A percentile compares a stretch with the other conserved stretches of the same genome.
phyloP scores from a whole-genome alignment of 1,284 basidiomycete species.

The Cutaneotrichosporon curvatum region DNA sequence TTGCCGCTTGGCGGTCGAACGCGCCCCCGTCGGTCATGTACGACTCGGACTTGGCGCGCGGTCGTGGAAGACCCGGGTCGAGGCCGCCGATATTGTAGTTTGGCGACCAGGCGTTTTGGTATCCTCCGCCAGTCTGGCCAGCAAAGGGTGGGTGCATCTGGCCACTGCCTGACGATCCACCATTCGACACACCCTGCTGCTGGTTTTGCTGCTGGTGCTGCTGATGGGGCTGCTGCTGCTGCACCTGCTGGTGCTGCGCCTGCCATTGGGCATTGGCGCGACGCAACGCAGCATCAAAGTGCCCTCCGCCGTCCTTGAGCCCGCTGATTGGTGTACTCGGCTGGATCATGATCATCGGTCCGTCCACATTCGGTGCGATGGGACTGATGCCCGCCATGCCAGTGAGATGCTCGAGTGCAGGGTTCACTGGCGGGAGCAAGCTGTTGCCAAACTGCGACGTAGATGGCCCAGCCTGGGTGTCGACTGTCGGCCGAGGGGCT shows the following conservation, averaged over 20 bases:
- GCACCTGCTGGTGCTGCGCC: conserved; percentile 20
- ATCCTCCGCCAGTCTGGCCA: not conserved
- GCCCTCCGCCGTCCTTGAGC: conserved; percentile 37
- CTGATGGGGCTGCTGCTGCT: conserved; percentile 21
- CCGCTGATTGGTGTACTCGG: conserved; percentile 47
- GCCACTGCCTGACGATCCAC: not conserved
- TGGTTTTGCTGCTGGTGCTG: conserved; percentile 7
- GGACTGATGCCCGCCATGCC: conserved; percentile 45
- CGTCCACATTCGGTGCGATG: conserved; percentile 41
- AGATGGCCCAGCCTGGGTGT: not conserved
- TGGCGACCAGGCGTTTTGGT: conserved; percentile 7
- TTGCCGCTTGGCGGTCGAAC: conserved; percentile 33
- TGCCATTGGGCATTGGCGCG: conserved; percentile 20
- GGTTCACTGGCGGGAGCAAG: conserved; percentile 37
- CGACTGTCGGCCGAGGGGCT: not conserved
- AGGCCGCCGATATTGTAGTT: conserved; percentile 4
- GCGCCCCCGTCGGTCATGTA: conserved; percentile 23
- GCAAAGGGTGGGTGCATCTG: not conserved
- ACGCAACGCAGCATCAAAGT: conserved; percentile 41
- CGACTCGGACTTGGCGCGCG: conserved; percentile 42
- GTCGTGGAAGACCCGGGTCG: conserved; percentile 15
- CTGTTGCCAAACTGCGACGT: conserved; percentile 15
- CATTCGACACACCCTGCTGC: not conserved
- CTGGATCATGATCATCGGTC: conserved; percentile 47
- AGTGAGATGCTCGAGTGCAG: conserved; percentile 33